phyloP scores from a whole-genome alignment of 2,329 filamentous ascomycete species.

The Lachnellula cervina region DNA sequence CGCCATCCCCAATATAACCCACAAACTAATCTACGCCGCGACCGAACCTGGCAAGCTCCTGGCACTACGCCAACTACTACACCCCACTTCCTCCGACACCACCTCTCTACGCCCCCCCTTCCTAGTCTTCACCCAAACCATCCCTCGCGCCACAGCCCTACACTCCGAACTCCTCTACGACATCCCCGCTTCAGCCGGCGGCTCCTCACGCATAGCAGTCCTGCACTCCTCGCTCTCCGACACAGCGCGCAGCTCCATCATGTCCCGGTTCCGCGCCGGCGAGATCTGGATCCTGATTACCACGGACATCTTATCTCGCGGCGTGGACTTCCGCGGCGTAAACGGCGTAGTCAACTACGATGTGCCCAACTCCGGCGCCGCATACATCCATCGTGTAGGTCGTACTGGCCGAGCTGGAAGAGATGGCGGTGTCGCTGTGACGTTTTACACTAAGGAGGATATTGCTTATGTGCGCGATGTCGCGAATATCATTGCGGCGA shows the following conservation, averaged over 20 bases:
- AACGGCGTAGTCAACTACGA: conserved; percentile 98
- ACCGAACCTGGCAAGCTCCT: conserved; percentile 92
- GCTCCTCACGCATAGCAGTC: conserved; percentile 77
- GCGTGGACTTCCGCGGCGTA: conserved; percentile 90
- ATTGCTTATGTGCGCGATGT: conserved; percentile 85
- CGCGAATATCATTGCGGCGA: conserved; percentile 84
- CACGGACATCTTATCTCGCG: conserved; percentile 86
- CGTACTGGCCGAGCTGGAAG: conserved; percentile 85
- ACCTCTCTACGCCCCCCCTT: conserved; percentile 71
- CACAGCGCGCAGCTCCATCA: conserved; percentile 68
- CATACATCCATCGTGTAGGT: conserved; percentile 90
- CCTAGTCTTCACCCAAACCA: conserved; percentile 93
- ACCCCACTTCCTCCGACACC: conserved; percentile 55
- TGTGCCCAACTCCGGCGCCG: conserved; percentile 82
- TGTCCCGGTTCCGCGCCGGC: conserved; percentile 84
- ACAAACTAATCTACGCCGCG: conserved; percentile 85
- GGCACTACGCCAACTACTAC: conserved; percentile 82
- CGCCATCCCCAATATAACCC: conserved; percentile 84
- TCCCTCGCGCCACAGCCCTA: conserved; percentile 80
- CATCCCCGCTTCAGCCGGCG: conserved; percentile 83
- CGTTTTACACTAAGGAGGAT: conserved; percentile 93
- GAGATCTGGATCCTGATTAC: conserved; percentile 97
- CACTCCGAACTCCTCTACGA: conserved; percentile 91
- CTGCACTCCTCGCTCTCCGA: conserved; percentile 84
- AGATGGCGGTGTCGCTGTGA: conserved; percentile 83